Evolutionary conservation across 1,284 basidiomycete genomes (phyloP), one percentile per base, ranked within the genome.

Genomic region (Ustilago vetiveriae): DNA sequence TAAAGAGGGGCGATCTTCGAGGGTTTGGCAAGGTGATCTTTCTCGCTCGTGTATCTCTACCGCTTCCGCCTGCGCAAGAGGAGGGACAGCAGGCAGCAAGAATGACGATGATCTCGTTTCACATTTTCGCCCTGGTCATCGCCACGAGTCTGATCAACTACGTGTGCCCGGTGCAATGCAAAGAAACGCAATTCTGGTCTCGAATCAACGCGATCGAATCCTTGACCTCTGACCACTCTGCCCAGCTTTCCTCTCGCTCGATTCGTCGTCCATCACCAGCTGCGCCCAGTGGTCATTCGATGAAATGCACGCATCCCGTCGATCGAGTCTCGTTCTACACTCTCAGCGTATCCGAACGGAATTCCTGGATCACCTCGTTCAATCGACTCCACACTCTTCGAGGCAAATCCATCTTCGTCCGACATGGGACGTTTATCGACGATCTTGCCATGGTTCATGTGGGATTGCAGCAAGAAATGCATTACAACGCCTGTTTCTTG

Each of bases 401-500:
- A 0, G 42, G 42, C 11, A 49, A 55, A n/a, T 58, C 54, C 13
- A 63, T 68, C 47, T 68, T 68, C n/a, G 38, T 68, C 22, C 19
- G 36, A 0, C 50, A 45, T 1, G 65, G 65, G 3, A 41, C 39
- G 0, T 63, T 57, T 27, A 57, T 68, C 48, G 65, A 68, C 26
- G 65, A 68, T n/a, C 40, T 68, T 3, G 40, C 46, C 0, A 38
- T 68, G 29, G 65, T 63, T 2, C 65, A 68, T 36, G 48, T 68
- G 14, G 58, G 46, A 1, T 6, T 68, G 39, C 65, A 68, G 41
- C 38, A 57, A 26, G 65, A 68, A 33, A 49, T 69, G 55, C 66
- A 69, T 7, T 69, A 55, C 59, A 69, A 64, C 23, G 42, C 59
- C 13, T 63, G 55, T 35, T 63, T 69, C 24, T 38, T 69, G 13